Evolutionary conservation across 257 asterid genomes (phyloP).

Genomic region (Scutellaria galericulata): DNA sequence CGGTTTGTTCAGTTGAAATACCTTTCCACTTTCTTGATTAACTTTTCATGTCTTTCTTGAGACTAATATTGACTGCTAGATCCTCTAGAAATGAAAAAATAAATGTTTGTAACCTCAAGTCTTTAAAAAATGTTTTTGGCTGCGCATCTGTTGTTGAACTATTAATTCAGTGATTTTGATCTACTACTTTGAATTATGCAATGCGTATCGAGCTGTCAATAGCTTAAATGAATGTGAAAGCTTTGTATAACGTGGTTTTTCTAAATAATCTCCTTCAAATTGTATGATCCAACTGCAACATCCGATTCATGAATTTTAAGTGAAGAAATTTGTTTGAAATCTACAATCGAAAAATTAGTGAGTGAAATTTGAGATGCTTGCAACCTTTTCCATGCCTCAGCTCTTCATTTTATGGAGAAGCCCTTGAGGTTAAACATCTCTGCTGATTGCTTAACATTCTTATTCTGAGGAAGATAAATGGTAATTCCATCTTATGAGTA

Average conservation of each 20-base stretch:
- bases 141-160: not conserved
- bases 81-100: not conserved
- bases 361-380: not conserved
- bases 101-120: not conserved
- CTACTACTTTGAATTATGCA: not conserved
- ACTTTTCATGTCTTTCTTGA: not conserved
- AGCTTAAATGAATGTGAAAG: not conserved
- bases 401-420: too few relatives aligned
- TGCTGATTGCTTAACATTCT: too few relatives aligned
- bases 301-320: not conserved
- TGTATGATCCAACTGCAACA: not conserved
- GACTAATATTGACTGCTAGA: not conserved
- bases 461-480: not conserved
- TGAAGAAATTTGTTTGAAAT: not conserved
- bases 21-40: not conserved
- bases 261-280: not conserved
- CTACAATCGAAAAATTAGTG: not conserved
- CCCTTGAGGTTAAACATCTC: not conserved
- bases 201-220: not conserved
- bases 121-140: not conserved
- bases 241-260: not conserved
- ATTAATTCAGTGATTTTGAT: not conserved
- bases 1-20: not conserved
- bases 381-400: not conserved
- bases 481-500: not conserved